A percentile compares a stretch with the other conserved stretches of the same genome.
phyloP scores from a whole-genome alignment of 495 filamentous ascomycete species.

The Talaromyces liani region DNA sequence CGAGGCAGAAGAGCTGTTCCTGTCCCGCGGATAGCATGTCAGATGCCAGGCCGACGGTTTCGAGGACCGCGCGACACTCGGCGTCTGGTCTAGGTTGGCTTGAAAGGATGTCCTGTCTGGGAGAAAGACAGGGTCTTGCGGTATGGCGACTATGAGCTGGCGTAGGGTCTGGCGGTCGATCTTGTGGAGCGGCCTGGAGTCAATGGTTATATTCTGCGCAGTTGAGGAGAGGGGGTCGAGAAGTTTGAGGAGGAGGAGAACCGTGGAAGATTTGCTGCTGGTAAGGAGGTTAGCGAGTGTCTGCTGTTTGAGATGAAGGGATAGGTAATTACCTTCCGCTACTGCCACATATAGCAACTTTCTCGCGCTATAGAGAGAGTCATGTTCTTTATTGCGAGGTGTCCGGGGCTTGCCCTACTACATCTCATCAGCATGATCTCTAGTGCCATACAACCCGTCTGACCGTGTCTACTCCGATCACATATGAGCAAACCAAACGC shows the following conservation, averaged over 20 bases:
- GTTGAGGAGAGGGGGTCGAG: too few species aligned
- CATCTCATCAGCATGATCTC: not conserved
- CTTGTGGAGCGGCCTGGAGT: conserved; percentile 74
- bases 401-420: not conserved
- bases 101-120: conserved; percentile 72
- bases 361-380: too few species aligned
- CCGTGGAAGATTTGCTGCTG: too few species aligned
- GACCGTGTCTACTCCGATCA: too few species aligned
- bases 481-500: too few species aligned
- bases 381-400: conserved; percentile 42
- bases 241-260: too few species aligned
- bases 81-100: conserved; percentile 89
- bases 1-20: conserved; percentile 87
- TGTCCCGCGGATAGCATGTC: conserved; percentile 85
- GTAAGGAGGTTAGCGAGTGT: too few species aligned
- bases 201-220: conserved; percentile 58
- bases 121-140: conserved; percentile 95
- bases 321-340: too few species aligned
- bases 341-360: too few species aligned
- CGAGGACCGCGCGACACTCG: conserved; percentile 76
- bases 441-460: not conserved
- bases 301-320: too few species aligned
- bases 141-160: conserved; percentile 90
- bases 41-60: conserved; percentile 71
- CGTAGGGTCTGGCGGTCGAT: conserved; percentile 88